Base-by-base conservation (phyloP, 495 filamentous ascomycete genomes). In the Sordaria brevicollis region DNA sequence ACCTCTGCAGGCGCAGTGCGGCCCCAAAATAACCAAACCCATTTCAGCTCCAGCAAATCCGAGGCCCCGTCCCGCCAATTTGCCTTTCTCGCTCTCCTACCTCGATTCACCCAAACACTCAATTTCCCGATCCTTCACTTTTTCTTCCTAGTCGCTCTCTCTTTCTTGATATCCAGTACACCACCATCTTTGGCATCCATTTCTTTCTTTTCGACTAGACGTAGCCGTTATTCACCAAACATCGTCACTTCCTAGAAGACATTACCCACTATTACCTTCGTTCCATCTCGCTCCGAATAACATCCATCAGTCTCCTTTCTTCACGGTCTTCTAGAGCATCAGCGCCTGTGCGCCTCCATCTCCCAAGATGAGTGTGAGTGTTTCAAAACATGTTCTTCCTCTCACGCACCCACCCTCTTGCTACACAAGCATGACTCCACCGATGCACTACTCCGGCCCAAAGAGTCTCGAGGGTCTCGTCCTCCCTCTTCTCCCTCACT, bases 361-460 rank as follows among this genome's bases (percentile, higher is more conserved):
- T 35, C 67, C 67, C 76, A 80, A 77, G 54, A 84, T 84, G 82
- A 83, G 81, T 78, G 82, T 84, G 69, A 81, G 82, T 83, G 75
- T 74, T 78, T 69, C 71, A 69, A 57, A 57, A 25, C 43, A 25
- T 35, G 11, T 29, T 57, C 21, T 62, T 15, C 67, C 13, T 70
- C 49, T 62, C 49, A 62, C 25, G 33, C 25, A 36, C 67, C 43
- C 62, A 57, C 71, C 65, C 65, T 36, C 37, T 74, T 74, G 69
- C 49, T 62, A 31, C 49, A 62, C 43, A 69, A 65, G 11, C 57
- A 36, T 36, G 35, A 38, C 39, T 43, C 72, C 67, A 66, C 72
- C 39, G 66, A 38, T 31, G 35, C 69, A n/a, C 31, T 65, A 15
- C 43, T 54, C 10, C 10, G 11, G 19, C 43, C 43, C 21, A 54